Evolutionary conservation across 495 filamentous ascomycete species (phyloP), one percentile per base, ranked within the genome.

Genomic region (Pyronema omphalodes): DNA sequence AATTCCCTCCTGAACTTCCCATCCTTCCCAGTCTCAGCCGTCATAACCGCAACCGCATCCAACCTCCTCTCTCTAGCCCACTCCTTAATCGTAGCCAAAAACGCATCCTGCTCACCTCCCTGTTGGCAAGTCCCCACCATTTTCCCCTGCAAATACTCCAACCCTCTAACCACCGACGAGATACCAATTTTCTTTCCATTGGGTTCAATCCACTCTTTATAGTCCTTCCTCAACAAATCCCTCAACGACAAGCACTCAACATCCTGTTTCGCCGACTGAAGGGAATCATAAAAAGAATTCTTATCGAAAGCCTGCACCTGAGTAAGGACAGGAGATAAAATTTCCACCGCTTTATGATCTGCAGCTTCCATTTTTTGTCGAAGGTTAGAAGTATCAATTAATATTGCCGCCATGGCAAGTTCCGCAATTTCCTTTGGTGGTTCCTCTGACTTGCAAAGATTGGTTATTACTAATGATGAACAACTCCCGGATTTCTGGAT

Each of bases 221-320:
- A 98, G 67, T 98, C 91, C 58, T 93, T 88, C 54, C 81, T 74
- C 46, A 95, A 65, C 12, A 94, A 74, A 57, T 95, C 93, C 3
- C 76, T 66, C 55, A 91, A 63, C 2, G 71, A 74, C 55, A 98
- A 69, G 3, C 67, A 57, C 51, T 76, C 76, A 44, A 96, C 73
- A 56, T 87, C 74, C 56, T 77, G 71, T 67, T 94, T 94, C 6
- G 88, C 80, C 3, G 66, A 53, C 12, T 72, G 69, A 47, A 95
- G 70, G 35, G 75, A 66, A 8, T 76, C 60, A 63, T 76, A 93
- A 68, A 86, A 88, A 0, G 49, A 52, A 3, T 68, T 62, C 14
- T 77, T 66, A 52, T 82, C 71, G 5, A 29, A 29, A 29, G 23
- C 5, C n/a, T n/a, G n/a, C n/a, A 5, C 5, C 72, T 76, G 87